Evolutionary conservation across 345 rosid species (phyloP).

Genomic region (Eucalyptus curtisii): DNA sequence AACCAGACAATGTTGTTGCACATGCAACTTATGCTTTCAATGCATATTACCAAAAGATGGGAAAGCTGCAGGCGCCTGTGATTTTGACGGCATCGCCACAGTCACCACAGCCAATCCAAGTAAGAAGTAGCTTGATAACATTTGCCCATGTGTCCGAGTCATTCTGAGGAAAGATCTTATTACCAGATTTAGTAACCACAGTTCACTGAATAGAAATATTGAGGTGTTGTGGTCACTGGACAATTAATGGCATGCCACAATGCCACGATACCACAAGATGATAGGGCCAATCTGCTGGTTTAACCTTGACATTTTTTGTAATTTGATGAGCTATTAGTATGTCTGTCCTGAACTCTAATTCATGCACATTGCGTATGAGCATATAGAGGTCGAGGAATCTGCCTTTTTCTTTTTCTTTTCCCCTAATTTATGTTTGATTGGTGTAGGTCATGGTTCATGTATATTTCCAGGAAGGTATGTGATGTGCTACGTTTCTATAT

Average conservation of each 20-base stretch:
- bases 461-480: constrained; percentile 14
- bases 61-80: constrained; percentile 73
- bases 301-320: neutral
- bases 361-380: neutral
- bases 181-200: neutral
- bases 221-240: neutral
- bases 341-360: neutral
- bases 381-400: neutral
- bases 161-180: neutral
- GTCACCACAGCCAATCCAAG: constrained; percentile 87
- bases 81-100: constrained; percentile 81
- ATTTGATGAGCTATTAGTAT: neutral
- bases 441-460: constrained; percentile 70
- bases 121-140: constrained; percentile 7
- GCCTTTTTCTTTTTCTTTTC: neutral
- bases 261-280: neutral
- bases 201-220: neutral
- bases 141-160: neutral
- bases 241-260: neutral
- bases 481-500: neutral
- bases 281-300: neutral
- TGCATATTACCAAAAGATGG: constrained; percentile 70
- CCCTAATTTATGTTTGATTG: neutral
- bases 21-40: constrained; percentile 86
- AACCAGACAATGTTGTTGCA: constrained; percentile 64